Percentiles rank a stretch among this genome's conserved stretches.
These are phyloP conservation scores for Epicoccum sorghinum DNA, from an alignment of 2,329 filamentous ascomycete genomes.

Conservation along the genomic window DNA sequence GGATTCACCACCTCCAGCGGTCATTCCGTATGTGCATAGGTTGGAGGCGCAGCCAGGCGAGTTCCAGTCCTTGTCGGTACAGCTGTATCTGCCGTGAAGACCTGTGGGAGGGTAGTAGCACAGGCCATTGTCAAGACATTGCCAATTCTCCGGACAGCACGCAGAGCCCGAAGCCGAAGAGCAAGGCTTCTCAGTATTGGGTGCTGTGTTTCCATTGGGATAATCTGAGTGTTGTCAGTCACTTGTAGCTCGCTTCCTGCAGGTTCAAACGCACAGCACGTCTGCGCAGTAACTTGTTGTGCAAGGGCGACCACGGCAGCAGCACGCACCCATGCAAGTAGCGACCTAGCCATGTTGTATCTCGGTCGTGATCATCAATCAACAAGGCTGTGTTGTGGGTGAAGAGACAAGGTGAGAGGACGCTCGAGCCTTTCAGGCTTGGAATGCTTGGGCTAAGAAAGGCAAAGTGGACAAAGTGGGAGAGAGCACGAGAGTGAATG, in stretches of 20 bases:
- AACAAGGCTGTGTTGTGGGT: conserved; percentile 1
- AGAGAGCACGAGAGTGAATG: background rate
- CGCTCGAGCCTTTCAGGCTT: conserved; percentile 7
- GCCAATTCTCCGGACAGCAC: conserved; percentile 45
- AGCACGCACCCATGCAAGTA: conserved; percentile 28
- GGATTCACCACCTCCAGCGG: conserved; percentile 35
- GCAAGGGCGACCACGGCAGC: conserved; percentile 24
- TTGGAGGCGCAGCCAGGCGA: conserved; percentile 41
- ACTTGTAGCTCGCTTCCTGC: background rate
- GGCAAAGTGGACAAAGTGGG: conserved; percentile 14
- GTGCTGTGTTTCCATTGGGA: conserved; percentile 37
- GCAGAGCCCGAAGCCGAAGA: conserved; percentile 41
- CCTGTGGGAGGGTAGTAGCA: conserved; percentile 38
- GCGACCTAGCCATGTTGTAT: conserved; percentile 23
- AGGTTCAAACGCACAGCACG: conserved; percentile 36
- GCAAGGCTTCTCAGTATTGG: conserved; percentile 41
- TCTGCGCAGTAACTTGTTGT: conserved; percentile 28
- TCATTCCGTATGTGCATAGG: conserved; percentile 41
- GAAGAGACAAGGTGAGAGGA: conserved; percentile 3
- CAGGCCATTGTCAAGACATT: conserved; percentile 47
- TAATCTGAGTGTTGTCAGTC: conserved; percentile 39
- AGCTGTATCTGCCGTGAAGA: conserved; percentile 43
- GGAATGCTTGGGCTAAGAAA: conserved; percentile 12
- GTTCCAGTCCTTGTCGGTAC: conserved; percentile 45
- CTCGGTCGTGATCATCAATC: conserved; percentile 15